phyloP scores from a whole-genome alignment of 177 flowering plant genomes.

The Vitis hybrid region DNA sequence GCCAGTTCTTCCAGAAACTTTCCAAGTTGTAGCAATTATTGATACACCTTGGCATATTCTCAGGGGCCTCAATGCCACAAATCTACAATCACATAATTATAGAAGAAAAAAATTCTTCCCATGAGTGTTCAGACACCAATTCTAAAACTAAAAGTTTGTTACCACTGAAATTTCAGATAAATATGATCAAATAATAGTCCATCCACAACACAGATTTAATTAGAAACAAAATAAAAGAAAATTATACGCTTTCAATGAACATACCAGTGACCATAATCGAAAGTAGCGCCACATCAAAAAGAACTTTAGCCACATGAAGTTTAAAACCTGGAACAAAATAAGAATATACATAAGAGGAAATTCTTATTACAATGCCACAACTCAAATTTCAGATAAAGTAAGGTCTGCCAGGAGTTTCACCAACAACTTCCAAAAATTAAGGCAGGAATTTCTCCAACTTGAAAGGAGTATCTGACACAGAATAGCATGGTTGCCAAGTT shows the following conservation, averaged over 20 bases:
- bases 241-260: conserved; percentile 1
- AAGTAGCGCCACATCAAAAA: conserved; percentile 93
- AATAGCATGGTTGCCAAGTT: too few relatives aligned
- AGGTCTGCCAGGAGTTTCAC: background rate
- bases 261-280: conserved; percentile 96
- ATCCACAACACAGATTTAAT: background rate
- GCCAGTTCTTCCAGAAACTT: conserved; percentile 98
- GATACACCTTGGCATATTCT: conserved; percentile 93
- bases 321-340: conserved; percentile 65
- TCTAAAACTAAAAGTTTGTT: background rate
- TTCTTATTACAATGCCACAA: background rate
- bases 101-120: background rate
- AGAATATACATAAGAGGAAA: background rate
- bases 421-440: too few relatives aligned
- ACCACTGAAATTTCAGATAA: background rate
- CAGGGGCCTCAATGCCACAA: conserved; percentile 83
- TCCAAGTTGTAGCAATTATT: conserved; percentile 93
- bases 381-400: background rate
- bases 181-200: background rate
- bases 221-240: background rate
- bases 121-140: conserved; percentile 1
- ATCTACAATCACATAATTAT: conserved; percentile 42
- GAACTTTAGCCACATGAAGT: conserved; percentile 98
- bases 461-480: too few relatives aligned
- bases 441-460: too few relatives aligned